Evolutionary conservation across 441 rosid species (phyloP).

Genomic region (Capsella rubella): DNA sequence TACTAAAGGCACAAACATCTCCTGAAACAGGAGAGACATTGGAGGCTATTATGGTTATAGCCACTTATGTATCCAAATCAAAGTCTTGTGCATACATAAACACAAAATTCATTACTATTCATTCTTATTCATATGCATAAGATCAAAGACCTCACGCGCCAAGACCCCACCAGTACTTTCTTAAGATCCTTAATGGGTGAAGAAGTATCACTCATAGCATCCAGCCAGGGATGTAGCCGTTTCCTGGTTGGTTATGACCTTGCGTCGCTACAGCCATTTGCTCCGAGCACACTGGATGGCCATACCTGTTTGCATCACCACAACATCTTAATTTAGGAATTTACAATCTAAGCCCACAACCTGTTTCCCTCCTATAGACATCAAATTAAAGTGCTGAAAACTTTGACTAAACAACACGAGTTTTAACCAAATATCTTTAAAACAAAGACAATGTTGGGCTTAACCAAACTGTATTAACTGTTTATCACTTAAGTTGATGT

Average conservation of each 20-base stretch:
- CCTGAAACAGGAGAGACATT: conserved; percentile 23
- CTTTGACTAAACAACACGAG: neutral
- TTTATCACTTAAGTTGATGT: neutral
- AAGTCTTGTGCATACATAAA: conserved; percentile 49
- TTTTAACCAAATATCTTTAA: neutral
- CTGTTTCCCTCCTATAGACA: neutral
- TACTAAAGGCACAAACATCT: conserved; percentile 28
- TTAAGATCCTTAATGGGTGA: conserved; percentile 1
- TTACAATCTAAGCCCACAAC: neutral
- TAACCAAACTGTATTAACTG: neutral
- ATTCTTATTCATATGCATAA: conserved; percentile 31
- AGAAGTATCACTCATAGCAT: conserved; percentile 65
- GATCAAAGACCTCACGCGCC: conserved; percentile 1
- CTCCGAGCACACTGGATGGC: conserved; percentile 67
- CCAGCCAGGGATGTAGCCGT: conserved; percentile 96
- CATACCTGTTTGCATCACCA: conserved; percentile 51
- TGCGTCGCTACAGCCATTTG: conserved; percentile 63
- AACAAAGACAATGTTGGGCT: conserved; percentile 1
- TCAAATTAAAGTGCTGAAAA: neutral
- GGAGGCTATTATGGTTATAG: conserved; percentile 36
- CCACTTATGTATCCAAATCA: conserved; percentile 41
- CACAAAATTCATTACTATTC: conserved; percentile 10
- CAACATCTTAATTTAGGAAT: conserved; percentile 30
- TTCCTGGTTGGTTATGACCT: conserved; percentile 61
- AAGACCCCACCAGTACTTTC: conserved; percentile 29